Evolutionary conservation across 2,329 filamentous ascomycete genomes (phyloP), one percentile per base, ranked within the genome.

Genomic region (Conoideocrella luteorostrata): DNA sequence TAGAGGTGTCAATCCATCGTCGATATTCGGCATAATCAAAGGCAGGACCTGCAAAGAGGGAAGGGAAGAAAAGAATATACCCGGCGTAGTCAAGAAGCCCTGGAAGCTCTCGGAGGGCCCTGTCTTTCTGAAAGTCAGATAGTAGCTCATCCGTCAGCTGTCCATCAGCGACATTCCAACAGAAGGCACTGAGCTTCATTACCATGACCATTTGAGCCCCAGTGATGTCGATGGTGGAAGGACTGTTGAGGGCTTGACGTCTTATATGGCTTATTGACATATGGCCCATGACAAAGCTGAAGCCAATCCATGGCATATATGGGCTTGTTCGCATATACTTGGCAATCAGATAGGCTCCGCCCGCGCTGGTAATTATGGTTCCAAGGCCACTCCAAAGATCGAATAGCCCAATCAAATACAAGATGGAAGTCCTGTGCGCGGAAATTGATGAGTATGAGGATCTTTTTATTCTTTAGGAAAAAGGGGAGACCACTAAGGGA

Each of bases 291-390:
- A 95, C 71, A 59, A 95, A 96, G 39, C 88, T 72, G 64, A 98
- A 98, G 47, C 82, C 89, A 39, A 96, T 74, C 93, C 93, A 98
- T 69, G 93, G 93, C 93, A 98, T 98, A 61, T 91, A 87, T 1
- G 88, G 88, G 17, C 88, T 90, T 28, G 63, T 65, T 52, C 88
- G 78, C 35, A 97, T 71, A 61, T 82, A 90, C 52, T 84, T 80
- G 41, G 91, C 86, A 54, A 98, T 93, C 50, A 76, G 71, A 60
- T 96, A 98, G 40, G 87, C 80, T 39, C 81, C 90, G 15, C 75
- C 78, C 1, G 91, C 81, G 59, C 87, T 89, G 60, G 95, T 82
- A 46, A 86, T 62, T 30, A 98, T 69, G 3, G 90, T 95, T 30
- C 78, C 76, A 12, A 94, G 67, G 44, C 93, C 94, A 63, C 69